Conservation (phyloP, 1,284 basidiomycete genomes). For the Schizophyllum amplum region DNA sequence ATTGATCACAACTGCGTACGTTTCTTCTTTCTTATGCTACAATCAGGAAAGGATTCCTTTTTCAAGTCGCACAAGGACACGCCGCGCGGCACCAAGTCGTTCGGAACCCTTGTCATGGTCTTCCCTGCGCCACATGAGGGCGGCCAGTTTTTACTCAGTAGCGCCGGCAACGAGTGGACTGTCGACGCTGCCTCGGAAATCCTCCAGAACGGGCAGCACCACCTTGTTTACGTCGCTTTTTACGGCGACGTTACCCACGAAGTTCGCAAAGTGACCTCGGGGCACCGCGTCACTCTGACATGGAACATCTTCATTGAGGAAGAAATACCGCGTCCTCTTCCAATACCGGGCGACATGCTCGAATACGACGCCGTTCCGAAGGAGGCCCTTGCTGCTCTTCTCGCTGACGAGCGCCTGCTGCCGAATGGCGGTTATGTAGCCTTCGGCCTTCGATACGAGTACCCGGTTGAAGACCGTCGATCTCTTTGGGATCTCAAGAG, state of each 20-base stretch:
- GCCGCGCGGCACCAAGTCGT: slow-evolving; percentile 27
- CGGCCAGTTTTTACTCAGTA: slow-evolving; percentile 26
- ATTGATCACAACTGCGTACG: too few species aligned
- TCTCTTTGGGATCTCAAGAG: background rate
- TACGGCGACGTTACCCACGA: slow-evolving; percentile 39
- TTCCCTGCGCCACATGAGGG: slow-evolving; percentile 21
- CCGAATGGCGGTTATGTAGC: slow-evolving; percentile 24
- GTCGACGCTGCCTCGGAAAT: background rate
- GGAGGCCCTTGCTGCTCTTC: slow-evolving; percentile 16
- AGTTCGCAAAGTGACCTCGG: slow-evolving; percentile 28
- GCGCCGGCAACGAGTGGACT: slow-evolving; percentile 8
- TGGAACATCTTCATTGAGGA: slow-evolving; percentile 26
- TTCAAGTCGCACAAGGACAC: slow-evolving; percentile 22
- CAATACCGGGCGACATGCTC: background rate
- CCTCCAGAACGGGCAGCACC: background rate
- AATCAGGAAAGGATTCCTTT: slow-evolving; percentile 20
- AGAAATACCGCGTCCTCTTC: background rate
- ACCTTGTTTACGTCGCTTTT: slow-evolving; percentile 27
- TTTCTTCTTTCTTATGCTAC: background rate
- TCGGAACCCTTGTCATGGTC: slow-evolving; percentile 11
- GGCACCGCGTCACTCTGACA: slow-evolving; percentile 32
- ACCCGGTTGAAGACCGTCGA: slow-evolving; percentile 13
- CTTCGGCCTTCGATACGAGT: slow-evolving; percentile 25
- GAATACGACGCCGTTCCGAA: background rate
- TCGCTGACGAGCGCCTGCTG: slow-evolving; percentile 17